phyloP scores from a whole-genome alignment of 2,329 filamentous ascomycete species.

The Penicillium thymicola region DNA sequence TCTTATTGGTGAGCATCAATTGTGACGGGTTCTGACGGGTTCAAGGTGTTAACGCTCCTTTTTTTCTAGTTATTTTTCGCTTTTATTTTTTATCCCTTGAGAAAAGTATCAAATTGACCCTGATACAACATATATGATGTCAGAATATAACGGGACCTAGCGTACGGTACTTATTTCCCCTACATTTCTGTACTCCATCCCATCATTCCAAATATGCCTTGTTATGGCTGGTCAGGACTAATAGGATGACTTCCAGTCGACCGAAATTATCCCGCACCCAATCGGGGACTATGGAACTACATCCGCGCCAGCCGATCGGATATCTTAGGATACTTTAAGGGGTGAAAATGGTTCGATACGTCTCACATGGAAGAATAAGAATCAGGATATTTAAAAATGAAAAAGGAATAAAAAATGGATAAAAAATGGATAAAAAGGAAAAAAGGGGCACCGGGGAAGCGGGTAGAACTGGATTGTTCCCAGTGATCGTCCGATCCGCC shows the following conservation, averaged over 20 bases:
- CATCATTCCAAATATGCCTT: not conserved
- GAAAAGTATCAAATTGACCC: not conserved
- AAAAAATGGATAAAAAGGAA: not conserved
- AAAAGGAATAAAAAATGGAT: not conserved
- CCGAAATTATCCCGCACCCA: conserved; percentile 14
- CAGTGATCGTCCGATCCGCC: conserved; percentile 16
- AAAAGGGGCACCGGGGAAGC: conserved; percentile 13
- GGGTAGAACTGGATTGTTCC: conserved; percentile 10
- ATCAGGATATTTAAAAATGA: not conserved
- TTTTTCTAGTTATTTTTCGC: not conserved
- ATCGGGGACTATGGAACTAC: conserved; percentile 17
- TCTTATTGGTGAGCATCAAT: conserved; percentile 8
- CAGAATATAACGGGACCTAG: conserved; percentile 10
- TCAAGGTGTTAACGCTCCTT: not conserved
- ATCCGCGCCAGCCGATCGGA: conserved; percentile 25
- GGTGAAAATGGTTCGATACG: not conserved
- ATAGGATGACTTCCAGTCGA: conserved; percentile 23
- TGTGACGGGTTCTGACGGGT: not conserved
- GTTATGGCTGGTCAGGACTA: not conserved
- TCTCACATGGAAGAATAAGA: not conserved
- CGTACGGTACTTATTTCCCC: not conserved
- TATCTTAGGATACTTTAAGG: conserved; percentile 3
- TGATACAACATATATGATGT: conserved; percentile 12
- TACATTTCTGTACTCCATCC: not conserved
- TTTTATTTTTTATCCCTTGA: conserved; percentile 1